Evolutionary conservation across 371 early-diverging fungal genomes (phyloP).

Genomic region (Coemansia sp.): DNA sequence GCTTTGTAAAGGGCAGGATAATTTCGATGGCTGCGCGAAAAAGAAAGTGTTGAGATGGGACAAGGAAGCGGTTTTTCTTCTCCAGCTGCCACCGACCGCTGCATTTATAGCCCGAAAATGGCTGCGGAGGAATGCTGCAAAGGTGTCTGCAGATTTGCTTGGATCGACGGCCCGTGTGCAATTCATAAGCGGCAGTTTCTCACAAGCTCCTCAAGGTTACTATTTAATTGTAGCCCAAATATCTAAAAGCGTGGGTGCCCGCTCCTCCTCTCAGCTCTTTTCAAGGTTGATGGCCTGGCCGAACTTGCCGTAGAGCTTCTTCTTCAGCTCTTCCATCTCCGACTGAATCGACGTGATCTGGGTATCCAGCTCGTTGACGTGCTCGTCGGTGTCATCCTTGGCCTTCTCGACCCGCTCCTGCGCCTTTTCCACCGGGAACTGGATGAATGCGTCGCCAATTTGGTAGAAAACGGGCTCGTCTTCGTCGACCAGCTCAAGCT

Average conservation of each 20-base stretch:
- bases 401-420: conserved; percentile 71
- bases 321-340: conserved; percentile 86
- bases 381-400: conserved; percentile 60
- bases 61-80: too few species aligned
- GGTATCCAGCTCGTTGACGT: conserved; percentile 56
- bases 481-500: conserved; percentile 92
- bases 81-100: too few species aligned
- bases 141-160: too few species aligned
- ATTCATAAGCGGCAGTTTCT: too few species aligned
- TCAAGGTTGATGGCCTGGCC: conserved; percentile 93
- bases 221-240: too few species aligned
- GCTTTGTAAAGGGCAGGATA: too few species aligned
- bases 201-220: too few species aligned
- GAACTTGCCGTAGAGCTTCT: conserved; percentile 84
- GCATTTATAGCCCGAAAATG: too few species aligned
- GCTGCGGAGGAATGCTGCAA: too few species aligned
- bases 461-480: conserved; percentile 80
- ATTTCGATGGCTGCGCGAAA: neutral
- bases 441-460: conserved; percentile 87
- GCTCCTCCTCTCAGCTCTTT: conserved; percentile 73
- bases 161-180: too few species aligned
- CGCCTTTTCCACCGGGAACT: conserved; percentile 70
- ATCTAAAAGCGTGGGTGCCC: too few species aligned
- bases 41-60: too few species aligned
- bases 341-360: conserved; percentile 67